Base-by-base conservation (phyloP, 345 rosid species). In the Carallia pectinifolia region DNA sequence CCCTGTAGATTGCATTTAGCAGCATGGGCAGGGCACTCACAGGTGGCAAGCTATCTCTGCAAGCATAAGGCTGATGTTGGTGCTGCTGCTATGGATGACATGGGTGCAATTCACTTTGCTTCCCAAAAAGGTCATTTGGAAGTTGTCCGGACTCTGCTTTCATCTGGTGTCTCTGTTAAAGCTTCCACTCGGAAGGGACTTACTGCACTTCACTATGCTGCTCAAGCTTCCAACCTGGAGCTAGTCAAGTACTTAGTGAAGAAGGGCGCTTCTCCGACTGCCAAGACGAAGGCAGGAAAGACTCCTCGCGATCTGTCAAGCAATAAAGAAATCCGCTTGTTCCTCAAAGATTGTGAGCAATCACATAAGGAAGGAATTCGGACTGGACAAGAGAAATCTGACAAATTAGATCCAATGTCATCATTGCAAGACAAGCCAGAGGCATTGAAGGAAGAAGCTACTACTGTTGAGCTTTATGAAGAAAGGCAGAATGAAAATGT, bases 101-200 rank as follows among this genome's bases (percentile, higher is more conserved):
- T 92, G 98, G 92, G 97, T 8, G 98, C 98, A 2, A 82, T 95
- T 73, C 98, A 92, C 81, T 95, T 95, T 83, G 99, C 98, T 23
- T 84, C 93, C n/a, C 96, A 90, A 59, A 95, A 92, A 77, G 98
- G 98, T 17, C 97, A 92, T 71, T 69, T 92, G 74, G 98, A 90
- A 82, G 79, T 87, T 58, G 94, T 89, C 39, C 76, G 85, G 61
- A 81, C 77, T 47, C 81, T 95, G 44, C 48, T 90, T 40, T 81
- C 94, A 1, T 74, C 76, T 1, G 98, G 98, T 6, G 96, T 67
- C 54, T 86, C 99, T 4, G 61, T 87, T 37, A 92, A 92, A 69
- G 76, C 94, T 36, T 47, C 58, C 52, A 95, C 83, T 40, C 90
- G 98, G 65, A 95, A 95, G 81, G 96, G 99, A 79, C 83, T 90